phyloP scores from a whole-genome alignment of 208 protist genomes.

The Kentomonas sorsogonicus region DNA sequence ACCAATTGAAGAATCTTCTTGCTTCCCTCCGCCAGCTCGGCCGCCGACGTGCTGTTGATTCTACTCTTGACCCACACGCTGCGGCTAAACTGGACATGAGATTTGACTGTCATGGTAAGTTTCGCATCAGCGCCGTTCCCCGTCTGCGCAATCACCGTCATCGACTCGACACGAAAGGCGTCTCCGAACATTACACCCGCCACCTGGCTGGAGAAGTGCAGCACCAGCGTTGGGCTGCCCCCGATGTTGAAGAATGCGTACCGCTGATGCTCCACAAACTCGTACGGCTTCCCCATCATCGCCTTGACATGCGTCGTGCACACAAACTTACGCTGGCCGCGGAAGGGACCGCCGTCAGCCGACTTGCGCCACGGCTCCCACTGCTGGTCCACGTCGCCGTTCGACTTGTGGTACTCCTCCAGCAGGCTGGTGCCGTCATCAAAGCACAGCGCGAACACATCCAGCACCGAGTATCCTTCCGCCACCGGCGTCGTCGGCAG shows the following conservation, averaged over 20 bases:
- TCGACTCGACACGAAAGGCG: constrained; percentile 48
- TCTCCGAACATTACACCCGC: constrained; percentile 52
- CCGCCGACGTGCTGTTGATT: constrained; percentile 37
- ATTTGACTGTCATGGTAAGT: constrained; percentile 37
- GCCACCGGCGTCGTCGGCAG: constrained; percentile 39
- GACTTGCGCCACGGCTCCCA: constrained; percentile 44
- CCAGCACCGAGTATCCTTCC: constrained; percentile 33
- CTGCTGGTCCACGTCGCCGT: constrained; percentile 44
- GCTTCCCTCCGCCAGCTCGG: constrained; percentile 42
- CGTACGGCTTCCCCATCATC: constrained; percentile 46
- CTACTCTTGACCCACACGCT: constrained; percentile 38
- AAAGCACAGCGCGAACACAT: constrained; percentile 59
- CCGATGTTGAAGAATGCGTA: constrained; percentile 54
- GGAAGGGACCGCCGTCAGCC: constrained; percentile 28
- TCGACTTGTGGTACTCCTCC: constrained; percentile 31
- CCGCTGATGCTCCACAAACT: constrained; percentile 53
- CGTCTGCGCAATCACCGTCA: constrained; percentile 36
- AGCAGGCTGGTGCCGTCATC: constrained; percentile 44
- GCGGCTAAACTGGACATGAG: constrained; percentile 44
- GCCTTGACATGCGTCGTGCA: constrained; percentile 52
- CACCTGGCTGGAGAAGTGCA: constrained; percentile 61
- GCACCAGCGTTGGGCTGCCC: constrained; percentile 36
- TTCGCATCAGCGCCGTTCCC: constrained; percentile 22
- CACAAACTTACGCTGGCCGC: constrained; percentile 45
- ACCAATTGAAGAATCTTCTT: constrained; percentile 38